Percentiles rank a stretch among this genome's conserved stretches.
phyloP scores from a whole-genome alignment of 257 asterid genomes.

The Fraxinus anomala region DNA sequence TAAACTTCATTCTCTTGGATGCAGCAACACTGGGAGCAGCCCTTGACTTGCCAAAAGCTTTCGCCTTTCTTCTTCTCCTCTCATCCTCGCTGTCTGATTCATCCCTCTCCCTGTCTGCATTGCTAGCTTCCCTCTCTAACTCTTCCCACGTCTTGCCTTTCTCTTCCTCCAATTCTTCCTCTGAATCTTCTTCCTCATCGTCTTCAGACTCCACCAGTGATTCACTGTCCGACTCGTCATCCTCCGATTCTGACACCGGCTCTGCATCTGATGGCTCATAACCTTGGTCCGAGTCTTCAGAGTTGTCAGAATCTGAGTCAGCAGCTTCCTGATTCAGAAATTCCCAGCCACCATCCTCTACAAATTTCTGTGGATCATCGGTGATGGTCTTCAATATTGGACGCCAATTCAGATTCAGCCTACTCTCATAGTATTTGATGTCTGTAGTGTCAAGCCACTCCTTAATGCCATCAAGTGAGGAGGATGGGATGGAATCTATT shows the following conservation, averaged over 20 bases:
- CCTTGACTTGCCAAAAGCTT: conserved; percentile 60
- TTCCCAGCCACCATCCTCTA: conserved; percentile 85
- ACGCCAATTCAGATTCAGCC: conserved; percentile 80
- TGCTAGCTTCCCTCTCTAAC: conserved; percentile 76
- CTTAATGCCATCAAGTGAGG: conserved; percentile 66
- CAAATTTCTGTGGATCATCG: conserved; percentile 67
- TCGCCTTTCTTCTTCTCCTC: conserved; percentile 61
- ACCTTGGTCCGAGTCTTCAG: conserved; percentile 67
- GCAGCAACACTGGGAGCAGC: conserved; percentile 39
- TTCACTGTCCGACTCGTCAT: conserved; percentile 63
- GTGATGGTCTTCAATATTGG: conserved; percentile 60
- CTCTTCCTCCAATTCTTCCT: conserved; percentile 59
- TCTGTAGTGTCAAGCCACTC: conserved; percentile 82
- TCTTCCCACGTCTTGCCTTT: conserved; percentile 86
- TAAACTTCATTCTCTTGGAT: conserved; percentile 52
- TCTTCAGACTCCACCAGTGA: conserved; percentile 76
- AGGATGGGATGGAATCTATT: conserved; percentile 72
- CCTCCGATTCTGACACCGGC: conserved; percentile 70
- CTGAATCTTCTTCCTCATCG: conserved; percentile 56
- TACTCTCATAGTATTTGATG: conserved; percentile 76
- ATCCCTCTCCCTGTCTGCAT: conserved; percentile 68
- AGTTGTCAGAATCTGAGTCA: conserved; percentile 65
- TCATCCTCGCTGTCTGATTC: conserved; percentile 84
- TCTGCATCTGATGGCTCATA: conserved; percentile 72
- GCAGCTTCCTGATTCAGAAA: conserved; percentile 73